These are phyloP conservation scores for Quercus lobata DNA, from an alignment of 331 rosid genomes.

Conservation along the genomic window DNA sequence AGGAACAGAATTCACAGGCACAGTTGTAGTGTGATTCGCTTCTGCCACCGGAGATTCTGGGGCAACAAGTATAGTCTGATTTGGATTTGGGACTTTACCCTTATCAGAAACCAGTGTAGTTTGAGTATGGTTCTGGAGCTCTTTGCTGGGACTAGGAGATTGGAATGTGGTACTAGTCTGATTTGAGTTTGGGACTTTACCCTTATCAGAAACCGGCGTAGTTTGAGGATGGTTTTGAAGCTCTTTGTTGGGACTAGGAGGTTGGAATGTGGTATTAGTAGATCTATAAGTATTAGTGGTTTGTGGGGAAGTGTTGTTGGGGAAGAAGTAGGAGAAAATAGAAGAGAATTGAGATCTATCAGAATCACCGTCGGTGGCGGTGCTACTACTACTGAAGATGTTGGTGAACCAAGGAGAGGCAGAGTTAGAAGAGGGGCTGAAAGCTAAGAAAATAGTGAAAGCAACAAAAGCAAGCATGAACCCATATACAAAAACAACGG, in stretches of 20 bases:
- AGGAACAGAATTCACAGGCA: conserved; percentile 28
- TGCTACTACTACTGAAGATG: conserved; percentile 29
- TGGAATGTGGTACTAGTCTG: background rate
- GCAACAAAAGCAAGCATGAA: conserved; percentile 56
- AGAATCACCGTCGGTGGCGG: background rate
- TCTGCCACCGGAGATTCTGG: background rate
- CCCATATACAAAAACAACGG: conserved; percentile 59
- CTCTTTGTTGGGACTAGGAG: conserved; percentile 12
- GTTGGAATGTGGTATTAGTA: conserved; percentile 27
- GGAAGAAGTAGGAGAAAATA: conserved; percentile 45
- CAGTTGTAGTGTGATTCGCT: background rate
- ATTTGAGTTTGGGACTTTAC: conserved; percentile 20
- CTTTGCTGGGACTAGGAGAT: conserved; percentile 9
- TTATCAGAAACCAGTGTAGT: conserved; percentile 4
- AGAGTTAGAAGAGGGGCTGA: conserved; percentile 55
- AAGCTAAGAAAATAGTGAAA: conserved; percentile 70
- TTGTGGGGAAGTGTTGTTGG: conserved; percentile 30
- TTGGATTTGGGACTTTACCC: conserved; percentile 18
- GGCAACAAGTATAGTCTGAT: conserved; percentile 14
- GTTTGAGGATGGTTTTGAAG: conserved; percentile 30
- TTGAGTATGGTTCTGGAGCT: conserved; percentile 31
- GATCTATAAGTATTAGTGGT: conserved; percentile 45
- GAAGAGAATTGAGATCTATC: conserved; percentile 47
- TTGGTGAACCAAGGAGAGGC: conserved; percentile 57
- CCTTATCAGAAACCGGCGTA: conserved; percentile 7